Evolutionary conservation across 2,329 filamentous ascomycete species (phyloP).

Genomic region (Periglandula ipomoeae): DNA sequence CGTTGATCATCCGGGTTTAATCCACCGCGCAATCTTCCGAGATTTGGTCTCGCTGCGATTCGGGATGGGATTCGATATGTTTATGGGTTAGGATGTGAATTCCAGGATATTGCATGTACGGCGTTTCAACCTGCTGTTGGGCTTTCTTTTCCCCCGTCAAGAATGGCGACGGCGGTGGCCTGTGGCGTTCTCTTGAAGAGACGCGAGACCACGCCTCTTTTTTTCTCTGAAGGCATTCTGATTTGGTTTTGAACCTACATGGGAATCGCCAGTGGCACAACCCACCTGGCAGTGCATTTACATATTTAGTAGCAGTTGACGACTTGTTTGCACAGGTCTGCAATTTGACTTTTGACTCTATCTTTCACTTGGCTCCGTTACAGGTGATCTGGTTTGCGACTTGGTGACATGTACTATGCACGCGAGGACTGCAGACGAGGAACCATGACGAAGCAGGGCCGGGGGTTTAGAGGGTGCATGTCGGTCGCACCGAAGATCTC

Average conservation of each 20-base stretch:
- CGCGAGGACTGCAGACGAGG: neutral
- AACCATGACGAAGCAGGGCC: neutral
- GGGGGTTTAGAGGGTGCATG: neutral
- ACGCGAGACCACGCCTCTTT: neutral
- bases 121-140: slow-evolving; percentile 4
- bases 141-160: neutral
- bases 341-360: neutral
- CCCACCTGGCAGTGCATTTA: slow-evolving; percentile 2
- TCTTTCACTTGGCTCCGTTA: too few relatives aligned
- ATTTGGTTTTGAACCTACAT: neutral
- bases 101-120: slow-evolving; percentile 9
- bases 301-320: neutral
- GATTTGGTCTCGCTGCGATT: neutral
- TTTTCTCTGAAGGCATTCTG: neutral
- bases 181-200: neutral
- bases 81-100: slow-evolving; percentile 1
- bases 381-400: too few relatives aligned
- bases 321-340: neutral
- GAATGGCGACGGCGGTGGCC: neutral
- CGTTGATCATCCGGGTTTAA: neutral
- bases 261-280: slow-evolving; percentile 7
- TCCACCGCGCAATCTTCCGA: neutral
- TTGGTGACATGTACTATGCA: neutral
- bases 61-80: neutral
- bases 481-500: neutral